Percentiles rank a stretch among this genome's conserved stretches.
Evolutionary conservation across 1,139 yeast species (phyloP).

Genomic region (Blastobotrys capitulatus): DNA sequence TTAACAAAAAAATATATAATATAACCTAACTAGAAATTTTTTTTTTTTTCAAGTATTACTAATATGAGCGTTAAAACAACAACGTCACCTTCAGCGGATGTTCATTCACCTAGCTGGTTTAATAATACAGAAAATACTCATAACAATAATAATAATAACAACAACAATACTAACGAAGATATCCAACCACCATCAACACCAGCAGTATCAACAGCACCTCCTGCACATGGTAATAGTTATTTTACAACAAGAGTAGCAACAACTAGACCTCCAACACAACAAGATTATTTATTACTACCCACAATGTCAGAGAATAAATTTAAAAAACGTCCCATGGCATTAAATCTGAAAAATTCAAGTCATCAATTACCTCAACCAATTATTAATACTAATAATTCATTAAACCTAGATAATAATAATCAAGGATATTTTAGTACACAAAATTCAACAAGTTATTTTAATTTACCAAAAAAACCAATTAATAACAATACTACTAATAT

Average conservation of each 20-base stretch:
- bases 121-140: background rate
- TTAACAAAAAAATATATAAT: too few species aligned
- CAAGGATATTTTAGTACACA: background rate
- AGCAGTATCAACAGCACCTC: constrained; percentile 8
- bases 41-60: background rate
- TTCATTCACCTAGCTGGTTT: background rate
- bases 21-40: too few species aligned
- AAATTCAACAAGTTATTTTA: background rate
- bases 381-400: background rate
- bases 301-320: background rate
- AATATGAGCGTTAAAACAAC: constrained; percentile 4
- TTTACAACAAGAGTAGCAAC: background rate
- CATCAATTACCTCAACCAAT: too few species aligned
- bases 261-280: background rate
- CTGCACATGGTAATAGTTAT: background rate
- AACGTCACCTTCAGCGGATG: constrained; percentile 2
- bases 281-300: background rate
- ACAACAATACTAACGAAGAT: background rate
- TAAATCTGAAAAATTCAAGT: background rate
- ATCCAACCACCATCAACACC: background rate
- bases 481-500: background rate
- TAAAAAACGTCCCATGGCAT: background rate
- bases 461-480: background rate
- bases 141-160: background rate
- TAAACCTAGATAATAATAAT: background rate